A percentile compares a stretch with the other conserved stretches of the same genome.
Evolutionary conservation across 2,329 filamentous ascomycete genomes (phyloP).

Genomic region (Colletotrichum sp.): DNA sequence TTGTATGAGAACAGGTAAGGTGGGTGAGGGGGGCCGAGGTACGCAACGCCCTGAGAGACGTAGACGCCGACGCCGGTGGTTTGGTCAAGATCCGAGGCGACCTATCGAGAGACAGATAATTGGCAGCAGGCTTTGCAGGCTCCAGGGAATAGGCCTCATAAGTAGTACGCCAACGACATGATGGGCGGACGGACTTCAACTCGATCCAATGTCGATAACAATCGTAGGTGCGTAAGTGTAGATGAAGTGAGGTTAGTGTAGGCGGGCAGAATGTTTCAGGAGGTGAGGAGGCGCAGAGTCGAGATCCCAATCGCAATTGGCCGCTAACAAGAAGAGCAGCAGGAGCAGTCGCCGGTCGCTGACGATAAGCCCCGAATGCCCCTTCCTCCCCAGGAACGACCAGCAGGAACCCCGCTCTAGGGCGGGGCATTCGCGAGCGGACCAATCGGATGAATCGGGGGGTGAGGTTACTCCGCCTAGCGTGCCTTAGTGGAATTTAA

Average conservation of each 20-base stretch:
- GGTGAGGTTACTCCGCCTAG: neutral
- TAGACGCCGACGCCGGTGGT: neutral
- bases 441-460: neutral
- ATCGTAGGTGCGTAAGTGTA: neutral
- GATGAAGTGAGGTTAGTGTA: neutral
- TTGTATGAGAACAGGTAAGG: neutral
- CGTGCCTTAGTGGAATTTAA: neutral
- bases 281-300: neutral
- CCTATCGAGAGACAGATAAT: neutral
- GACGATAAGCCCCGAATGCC: neutral
- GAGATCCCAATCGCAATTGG: neutral
- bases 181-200: neutral
- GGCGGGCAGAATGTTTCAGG: neutral
- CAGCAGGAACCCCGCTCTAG: neutral
- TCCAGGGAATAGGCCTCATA: neutral
- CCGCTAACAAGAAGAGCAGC: neutral
- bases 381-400: neutral
- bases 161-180: neutral
- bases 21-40: neutral
- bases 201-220: neutral
- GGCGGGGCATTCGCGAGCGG: slow-evolving; percentile 1
- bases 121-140: neutral
- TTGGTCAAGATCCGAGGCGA: neutral
- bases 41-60: neutral
- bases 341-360: neutral